A percentile compares a stretch with the other conserved stretches of the same genome.
phyloP scores from a whole-genome alignment of 805 yeast species.

The Metschnikowia lochheadii region DNA sequence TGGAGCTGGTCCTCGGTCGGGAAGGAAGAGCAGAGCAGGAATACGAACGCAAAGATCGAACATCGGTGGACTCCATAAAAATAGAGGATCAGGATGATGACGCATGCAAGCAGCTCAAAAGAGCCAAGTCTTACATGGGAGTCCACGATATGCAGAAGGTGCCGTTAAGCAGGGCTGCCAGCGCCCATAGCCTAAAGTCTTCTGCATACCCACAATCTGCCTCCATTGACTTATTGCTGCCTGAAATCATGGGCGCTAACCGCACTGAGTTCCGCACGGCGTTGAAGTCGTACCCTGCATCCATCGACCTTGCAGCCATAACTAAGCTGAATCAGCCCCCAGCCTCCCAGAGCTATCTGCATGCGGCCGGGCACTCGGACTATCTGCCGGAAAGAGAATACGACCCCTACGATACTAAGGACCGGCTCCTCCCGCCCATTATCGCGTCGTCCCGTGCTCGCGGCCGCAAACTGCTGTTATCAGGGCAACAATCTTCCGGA shows the following conservation, averaged over 20 bases:
- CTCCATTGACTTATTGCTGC: conserved; percentile 17
- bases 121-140: conserved; percentile 30
- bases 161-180: conserved; percentile 8
- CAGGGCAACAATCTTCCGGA: conserved; percentile 7
- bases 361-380: not conserved
- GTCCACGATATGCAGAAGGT: conserved; percentile 6
- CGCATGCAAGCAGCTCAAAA: conserved; percentile 37
- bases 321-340: conserved; percentile 27
- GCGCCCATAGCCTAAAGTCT: conserved; percentile 10
- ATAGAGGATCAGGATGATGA: conserved; percentile 41
- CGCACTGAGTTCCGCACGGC: conserved; percentile 10
- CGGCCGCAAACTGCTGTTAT: conserved; percentile 3
- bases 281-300: conserved; percentile 44
- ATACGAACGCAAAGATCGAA: conserved; percentile 13
- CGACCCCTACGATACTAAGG: not conserved
- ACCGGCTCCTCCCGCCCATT: conserved; percentile 8
- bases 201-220: conserved; percentile 5
- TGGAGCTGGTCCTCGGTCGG: not conserved
- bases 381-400: conserved; percentile 4
- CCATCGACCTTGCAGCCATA: conserved; percentile 52
- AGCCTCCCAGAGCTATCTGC: conserved; percentile 1
- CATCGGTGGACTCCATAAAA: conserved; percentile 29
- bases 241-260: conserved; percentile 12
- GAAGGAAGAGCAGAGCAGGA: not conserved
- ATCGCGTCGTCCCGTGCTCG: conserved; percentile 3